Conservation (phyloP, 2,329 filamentous ascomycete genomes). For the Botryotinia calthae region DNA sequence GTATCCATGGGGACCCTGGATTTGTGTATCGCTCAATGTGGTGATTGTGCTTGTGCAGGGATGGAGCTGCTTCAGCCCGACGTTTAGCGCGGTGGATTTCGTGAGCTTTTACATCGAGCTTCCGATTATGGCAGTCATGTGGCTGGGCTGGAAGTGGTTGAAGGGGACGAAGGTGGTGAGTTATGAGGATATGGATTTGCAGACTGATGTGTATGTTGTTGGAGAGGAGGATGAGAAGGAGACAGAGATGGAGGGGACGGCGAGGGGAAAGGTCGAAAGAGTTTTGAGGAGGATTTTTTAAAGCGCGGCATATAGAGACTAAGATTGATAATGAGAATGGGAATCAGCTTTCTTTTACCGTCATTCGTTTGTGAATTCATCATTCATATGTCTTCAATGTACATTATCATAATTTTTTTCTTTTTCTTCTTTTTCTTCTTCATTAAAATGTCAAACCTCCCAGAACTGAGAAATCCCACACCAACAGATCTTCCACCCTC, state of each 20-base stretch:
- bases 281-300: slow-evolving; percentile 37
- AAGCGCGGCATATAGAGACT: not conserved
- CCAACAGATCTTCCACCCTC: too few species aligned
- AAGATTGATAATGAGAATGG: accelerated
- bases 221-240: slow-evolving; percentile 35
- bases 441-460: not conserved
- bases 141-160: slow-evolving; percentile 53
- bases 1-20: slow-evolving; percentile 59
- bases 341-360: not conserved
- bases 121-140: slow-evolving; percentile 56
- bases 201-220: slow-evolving; percentile 45
- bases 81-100: slow-evolving; percentile 57
- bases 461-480: too few species aligned
- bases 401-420: not conserved
- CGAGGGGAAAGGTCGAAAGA: slow-evolving; percentile 31
- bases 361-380: not conserved
- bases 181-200: slow-evolving; percentile 50
- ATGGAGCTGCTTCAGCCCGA: slow-evolving; percentile 60
- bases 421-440: too few species aligned
- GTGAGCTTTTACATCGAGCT: slow-evolving; percentile 64
- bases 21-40: slow-evolving; percentile 55
- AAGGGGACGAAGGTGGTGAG: slow-evolving; percentile 48
- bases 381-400: not conserved
- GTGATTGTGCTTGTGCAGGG: slow-evolving; percentile 63
- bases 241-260: slow-evolving; percentile 30